Conservation (phyloP, 441 rosid genomes). For the Monsonia emarginata region DNA sequence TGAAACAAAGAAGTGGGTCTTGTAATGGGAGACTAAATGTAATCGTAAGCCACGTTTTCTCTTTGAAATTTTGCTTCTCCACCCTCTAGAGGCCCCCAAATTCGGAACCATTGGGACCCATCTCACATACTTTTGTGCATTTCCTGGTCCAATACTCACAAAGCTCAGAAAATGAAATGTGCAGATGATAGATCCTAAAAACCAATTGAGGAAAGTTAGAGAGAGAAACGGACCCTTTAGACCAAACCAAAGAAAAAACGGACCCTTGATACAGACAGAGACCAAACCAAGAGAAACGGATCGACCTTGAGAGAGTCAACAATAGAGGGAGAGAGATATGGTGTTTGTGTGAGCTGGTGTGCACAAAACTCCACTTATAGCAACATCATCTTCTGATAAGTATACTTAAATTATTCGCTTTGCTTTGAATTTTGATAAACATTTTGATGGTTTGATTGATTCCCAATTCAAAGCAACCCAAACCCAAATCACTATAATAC, state of each 20-base stretch:
- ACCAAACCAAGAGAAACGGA: not conserved
- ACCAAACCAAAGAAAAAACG: not conserved
- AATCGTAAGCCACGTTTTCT: not conserved
- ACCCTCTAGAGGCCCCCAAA: not conserved
- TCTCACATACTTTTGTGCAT: not conserved
- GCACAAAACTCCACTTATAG: not conserved
- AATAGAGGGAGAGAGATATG: not conserved
- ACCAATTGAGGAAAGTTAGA: not conserved
- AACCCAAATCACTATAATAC: not conserved
- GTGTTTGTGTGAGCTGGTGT: not conserved
- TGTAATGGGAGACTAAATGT: not conserved
- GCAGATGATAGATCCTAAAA: not conserved
- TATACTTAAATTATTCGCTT: too few species aligned
- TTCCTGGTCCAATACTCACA: not conserved
- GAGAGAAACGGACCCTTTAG: not conserved
- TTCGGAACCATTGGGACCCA: not conserved
- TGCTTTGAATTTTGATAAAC: not conserved
- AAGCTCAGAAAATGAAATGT: not conserved
- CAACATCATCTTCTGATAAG: too few species aligned
- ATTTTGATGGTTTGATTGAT: not conserved
- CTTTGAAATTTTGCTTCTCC: not conserved
- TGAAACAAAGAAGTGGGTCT: not conserved
- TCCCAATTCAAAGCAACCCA: not conserved
- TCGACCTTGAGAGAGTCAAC: too few species aligned
- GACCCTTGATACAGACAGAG: too few species aligned